Base-by-base conservation (phyloP, 2,329 filamentous ascomycete species). In the Penicillium sp. region DNA sequence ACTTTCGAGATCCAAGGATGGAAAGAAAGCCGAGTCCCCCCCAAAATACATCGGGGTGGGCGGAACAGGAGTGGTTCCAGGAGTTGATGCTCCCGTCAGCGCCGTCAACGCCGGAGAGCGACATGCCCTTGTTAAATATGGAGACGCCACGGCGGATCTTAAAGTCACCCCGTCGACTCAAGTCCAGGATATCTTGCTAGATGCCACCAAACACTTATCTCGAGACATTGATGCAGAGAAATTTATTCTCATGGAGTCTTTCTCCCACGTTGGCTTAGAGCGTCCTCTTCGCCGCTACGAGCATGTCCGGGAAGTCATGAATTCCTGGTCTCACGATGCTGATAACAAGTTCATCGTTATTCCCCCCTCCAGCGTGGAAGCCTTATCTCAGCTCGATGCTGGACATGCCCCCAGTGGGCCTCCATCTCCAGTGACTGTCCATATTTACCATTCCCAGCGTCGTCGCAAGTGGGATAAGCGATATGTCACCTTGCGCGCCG, bases 381-480 rank as follows among this genome's bases (percentile, higher is more conserved):
- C 64, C 4, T 53, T 66, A 5, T 54, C 56, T 8, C 62, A 64
- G 28, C 76, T 96, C 6, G 82, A 87, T 22, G 70, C 84, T 4
- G 74, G 77, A 12, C 77, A 78, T 4, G 87, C 86, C 3, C 79
- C 85, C 1, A 72, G 73, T 24, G 74, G 81, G 21, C 76, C 82
- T 39, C 88, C 88, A 0, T 66, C 70, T 1, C 85, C 85, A 37
- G 80, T 83, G 50, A 80, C 80, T 13, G 79, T 90, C 48, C 78
- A 84, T 49, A 75, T 97, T 56, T 84, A 91, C 60, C 84, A 95
- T 68, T 93, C 87, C 0, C 85, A 88, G 38, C 83, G 82, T 41
- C 83, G 84, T 0, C 86, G 87, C 15, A 93, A 88, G 65, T 97
- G 91, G 93, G 83, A 82, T 58, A 95, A 95, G 70, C 82, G 87